Conservation (phyloP, 2,329 filamentous ascomycete genomes). For the Trichoderma gracile region DNA sequence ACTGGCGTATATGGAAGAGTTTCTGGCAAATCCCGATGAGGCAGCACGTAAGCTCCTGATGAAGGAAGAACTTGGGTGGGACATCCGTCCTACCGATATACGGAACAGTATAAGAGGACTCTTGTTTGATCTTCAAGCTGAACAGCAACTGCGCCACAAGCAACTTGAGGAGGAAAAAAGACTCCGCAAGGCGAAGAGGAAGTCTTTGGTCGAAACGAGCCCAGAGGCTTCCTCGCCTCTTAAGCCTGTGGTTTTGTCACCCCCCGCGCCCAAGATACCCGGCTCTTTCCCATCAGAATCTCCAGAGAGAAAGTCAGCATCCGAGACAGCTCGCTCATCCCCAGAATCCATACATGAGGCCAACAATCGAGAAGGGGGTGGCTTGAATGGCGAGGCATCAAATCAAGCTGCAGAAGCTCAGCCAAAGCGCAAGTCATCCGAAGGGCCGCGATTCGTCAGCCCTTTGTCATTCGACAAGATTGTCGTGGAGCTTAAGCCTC, state of each 20-base stretch:
- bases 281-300: constrained; percentile 23
- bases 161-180: constrained; percentile 42
- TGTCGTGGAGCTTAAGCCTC: constrained; percentile 24
- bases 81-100: constrained; percentile 60
- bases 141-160: constrained; percentile 54
- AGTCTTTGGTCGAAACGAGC: constrained; percentile 14
- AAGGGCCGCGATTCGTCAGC: not conserved
- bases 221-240: constrained; percentile 19
- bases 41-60: constrained; percentile 69
- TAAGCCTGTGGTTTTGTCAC: not conserved
- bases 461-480: constrained; percentile 1
- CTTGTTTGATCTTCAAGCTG: constrained; percentile 62
- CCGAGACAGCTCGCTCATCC: not conserved
- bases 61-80: constrained; percentile 52
- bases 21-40: constrained; percentile 70
- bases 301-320: constrained; percentile 2
- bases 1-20: constrained; percentile 79
- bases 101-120: constrained; percentile 66
- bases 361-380: not conserved
- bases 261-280: constrained; percentile 17
- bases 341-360: not conserved
- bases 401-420: not conserved
- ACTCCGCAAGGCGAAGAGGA: constrained; percentile 34
- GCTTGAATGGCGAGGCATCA: not conserved
- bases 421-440: not conserved